Conservation (phyloP, 2,329 filamentous ascomycete genomes). For the Xenosphaeropsis pyriputrescens region DNA sequence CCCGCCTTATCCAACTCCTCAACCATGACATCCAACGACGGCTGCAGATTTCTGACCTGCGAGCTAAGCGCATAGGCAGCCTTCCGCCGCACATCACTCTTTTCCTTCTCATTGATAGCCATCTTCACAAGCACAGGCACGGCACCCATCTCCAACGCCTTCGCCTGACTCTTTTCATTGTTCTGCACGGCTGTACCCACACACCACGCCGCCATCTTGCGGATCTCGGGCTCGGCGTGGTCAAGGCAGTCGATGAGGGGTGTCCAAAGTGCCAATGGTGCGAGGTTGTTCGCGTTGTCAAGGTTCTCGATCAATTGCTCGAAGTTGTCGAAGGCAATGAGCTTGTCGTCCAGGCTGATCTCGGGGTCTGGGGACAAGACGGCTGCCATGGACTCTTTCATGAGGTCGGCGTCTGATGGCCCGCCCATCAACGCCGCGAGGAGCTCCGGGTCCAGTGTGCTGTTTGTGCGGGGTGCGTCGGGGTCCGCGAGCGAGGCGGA, state of each 20-base stretch:
- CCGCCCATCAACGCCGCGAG: constrained; percentile 67
- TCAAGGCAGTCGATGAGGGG: constrained; percentile 60
- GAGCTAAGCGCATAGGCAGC: constrained; percentile 81
- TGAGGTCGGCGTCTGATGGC: constrained; percentile 80
- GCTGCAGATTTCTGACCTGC: constrained; percentile 78
- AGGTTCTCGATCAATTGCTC: constrained; percentile 84
- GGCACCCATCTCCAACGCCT: constrained; percentile 45
- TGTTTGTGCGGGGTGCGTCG: constrained; percentile 8
- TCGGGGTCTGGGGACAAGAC: constrained; percentile 48
- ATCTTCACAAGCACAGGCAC: constrained; percentile 56
- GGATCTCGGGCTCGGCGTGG: constrained; percentile 54
- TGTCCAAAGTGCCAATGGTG: constrained; percentile 64
- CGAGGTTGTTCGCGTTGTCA: constrained; percentile 95
- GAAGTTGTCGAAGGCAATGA: constrained; percentile 86
- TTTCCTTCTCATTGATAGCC: constrained; percentile 41
- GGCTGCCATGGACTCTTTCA: constrained; percentile 71
- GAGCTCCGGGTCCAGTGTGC: constrained; percentile 49
- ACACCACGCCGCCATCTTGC: constrained; percentile 87
- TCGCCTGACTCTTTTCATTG: constrained; percentile 74
- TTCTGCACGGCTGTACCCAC: constrained; percentile 93
- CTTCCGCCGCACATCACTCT: constrained; percentile 61
- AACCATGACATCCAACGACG: constrained; percentile 56
- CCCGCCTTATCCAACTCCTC: constrained; percentile 42
- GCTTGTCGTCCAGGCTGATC: constrained; percentile 57
- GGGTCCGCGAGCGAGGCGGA: constrained; percentile 19